These are phyloP conservation scores for Cinnamomum chago DNA, from an alignment of 164 flowering plant genomes.

Conservation along the genomic window DNA sequence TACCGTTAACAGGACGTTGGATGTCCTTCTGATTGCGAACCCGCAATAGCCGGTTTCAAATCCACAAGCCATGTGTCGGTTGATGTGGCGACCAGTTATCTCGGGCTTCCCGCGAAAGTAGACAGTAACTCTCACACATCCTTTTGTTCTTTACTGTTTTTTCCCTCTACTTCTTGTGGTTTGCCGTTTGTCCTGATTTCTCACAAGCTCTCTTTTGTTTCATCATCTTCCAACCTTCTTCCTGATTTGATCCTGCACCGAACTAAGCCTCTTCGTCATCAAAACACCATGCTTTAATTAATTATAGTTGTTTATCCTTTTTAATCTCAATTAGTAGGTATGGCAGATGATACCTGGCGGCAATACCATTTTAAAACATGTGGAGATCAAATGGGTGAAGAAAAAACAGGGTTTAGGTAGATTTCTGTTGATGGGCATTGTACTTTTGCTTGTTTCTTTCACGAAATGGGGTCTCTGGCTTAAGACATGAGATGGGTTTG, in stretches of 20 bases:
- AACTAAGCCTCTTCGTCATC: constrained; percentile 9
- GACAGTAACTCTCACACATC: neutral
- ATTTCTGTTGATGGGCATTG: constrained; percentile 27
- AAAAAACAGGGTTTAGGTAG: constrained; percentile 9
- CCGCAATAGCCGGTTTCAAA: constrained; percentile 4
- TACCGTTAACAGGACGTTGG: too few species aligned
- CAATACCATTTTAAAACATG: neutral
- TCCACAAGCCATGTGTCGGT: constrained; percentile 15
- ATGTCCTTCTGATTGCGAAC: too few species aligned
- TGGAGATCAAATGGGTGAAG: neutral
- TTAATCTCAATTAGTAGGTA: constrained; percentile 27
- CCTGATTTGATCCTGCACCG: neutral
- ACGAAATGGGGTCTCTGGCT: neutral
- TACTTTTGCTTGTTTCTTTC: constrained; percentile 13
- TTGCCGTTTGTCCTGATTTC: neutral
- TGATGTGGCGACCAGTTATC: constrained; percentile 33
- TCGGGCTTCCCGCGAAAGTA: constrained; percentile 40
- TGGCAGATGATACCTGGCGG: constrained; percentile 15
- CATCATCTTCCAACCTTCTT: neutral
- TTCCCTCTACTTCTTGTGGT: neutral
- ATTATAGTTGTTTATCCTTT: neutral
- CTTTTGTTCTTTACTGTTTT: neutral
- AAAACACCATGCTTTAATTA: constrained; percentile 7
- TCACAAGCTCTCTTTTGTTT: neutral
- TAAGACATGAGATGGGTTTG: neutral